Evolutionary conservation across 139 green algal species (phyloP).

Genomic region (Ostreobium quekettii): DNA sequence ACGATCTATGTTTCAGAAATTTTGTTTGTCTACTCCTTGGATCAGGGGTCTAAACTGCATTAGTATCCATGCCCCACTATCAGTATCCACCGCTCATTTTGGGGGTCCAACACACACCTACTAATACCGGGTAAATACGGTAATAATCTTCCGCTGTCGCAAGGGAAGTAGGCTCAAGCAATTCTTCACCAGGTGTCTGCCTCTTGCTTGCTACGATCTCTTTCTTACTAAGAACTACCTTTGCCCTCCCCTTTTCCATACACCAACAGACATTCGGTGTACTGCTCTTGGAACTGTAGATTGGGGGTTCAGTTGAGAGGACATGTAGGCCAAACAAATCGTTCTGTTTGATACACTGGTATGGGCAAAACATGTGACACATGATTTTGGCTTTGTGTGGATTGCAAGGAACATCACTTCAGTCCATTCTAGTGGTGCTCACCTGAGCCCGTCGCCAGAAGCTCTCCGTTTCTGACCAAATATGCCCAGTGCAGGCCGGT

Average conservation of each 20-base stretch:
- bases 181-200: too few species aligned
- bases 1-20: too few species aligned
- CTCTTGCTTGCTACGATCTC: too few species aligned
- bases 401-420: too few species aligned
- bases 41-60: too few species aligned
- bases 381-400: too few species aligned
- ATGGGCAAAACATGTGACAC: too few species aligned
- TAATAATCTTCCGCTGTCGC: too few species aligned
- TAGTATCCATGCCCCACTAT: too few species aligned
- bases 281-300: not conserved
- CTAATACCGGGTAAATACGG: not conserved
- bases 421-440: not conserved
- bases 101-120: not conserved
- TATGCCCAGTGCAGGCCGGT: slow-evolving; percentile 24
- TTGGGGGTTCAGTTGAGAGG: not conserved
- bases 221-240: not conserved
- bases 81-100: not conserved
- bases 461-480: slow-evolving; percentile 27
- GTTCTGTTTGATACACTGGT: too few species aligned
- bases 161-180: too few species aligned
- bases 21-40: too few species aligned
- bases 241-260: not conserved
- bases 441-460: slow-evolving; percentile 34
- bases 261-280: not conserved
- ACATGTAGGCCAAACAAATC: not conserved